Conservation (phyloP, 1,284 basidiomycete species). For the Paramarasmius palmivorus region DNA sequence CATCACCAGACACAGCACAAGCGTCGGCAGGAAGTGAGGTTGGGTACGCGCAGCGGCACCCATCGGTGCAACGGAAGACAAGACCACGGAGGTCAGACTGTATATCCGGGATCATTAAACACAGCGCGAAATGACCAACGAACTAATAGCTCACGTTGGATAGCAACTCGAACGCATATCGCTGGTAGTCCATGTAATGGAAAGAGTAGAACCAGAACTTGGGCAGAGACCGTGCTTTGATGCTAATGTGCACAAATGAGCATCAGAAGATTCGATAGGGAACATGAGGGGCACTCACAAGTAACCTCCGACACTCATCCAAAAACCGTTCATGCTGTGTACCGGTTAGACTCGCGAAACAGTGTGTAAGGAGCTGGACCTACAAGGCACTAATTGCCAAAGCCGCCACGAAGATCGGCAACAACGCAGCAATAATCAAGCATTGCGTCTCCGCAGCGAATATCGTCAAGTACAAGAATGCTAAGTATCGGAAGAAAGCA, state of each 20-base stretch:
- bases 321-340: slow-evolving; percentile 56
- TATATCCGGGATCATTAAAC: slow-evolving; percentile 26
- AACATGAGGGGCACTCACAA: slow-evolving; percentile 19
- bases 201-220: slow-evolving; percentile 60
- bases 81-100: slow-evolving; percentile 54
- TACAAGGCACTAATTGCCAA: slow-evolving; percentile 56
- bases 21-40: slow-evolving; percentile 32
- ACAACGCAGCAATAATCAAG: slow-evolving; percentile 48
- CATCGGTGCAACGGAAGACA: slow-evolving; percentile 41
- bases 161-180: slow-evolving; percentile 45
- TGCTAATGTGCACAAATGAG: slow-evolving; percentile 29
- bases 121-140: slow-evolving; percentile 17
- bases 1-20: slow-evolving; percentile 40
- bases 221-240: slow-evolving; percentile 53
- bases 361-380: slow-evolving; percentile 15
- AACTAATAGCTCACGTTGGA: slow-evolving; percentile 28
- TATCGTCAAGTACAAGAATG: slow-evolving; percentile 57
- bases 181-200: slow-evolving; percentile 54
- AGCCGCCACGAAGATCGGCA: slow-evolving; percentile 64
- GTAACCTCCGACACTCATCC: slow-evolving; percentile 52
- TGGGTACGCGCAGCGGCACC: slow-evolving; percentile 39
- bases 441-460: slow-evolving; percentile 58
- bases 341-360: not conserved
- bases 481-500: slow-evolving; percentile 56
- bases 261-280: not conserved